Evolutionary conservation across 2,329 filamentous ascomycete genomes (phyloP).

Genomic region (Fusarium equiseti): DNA sequence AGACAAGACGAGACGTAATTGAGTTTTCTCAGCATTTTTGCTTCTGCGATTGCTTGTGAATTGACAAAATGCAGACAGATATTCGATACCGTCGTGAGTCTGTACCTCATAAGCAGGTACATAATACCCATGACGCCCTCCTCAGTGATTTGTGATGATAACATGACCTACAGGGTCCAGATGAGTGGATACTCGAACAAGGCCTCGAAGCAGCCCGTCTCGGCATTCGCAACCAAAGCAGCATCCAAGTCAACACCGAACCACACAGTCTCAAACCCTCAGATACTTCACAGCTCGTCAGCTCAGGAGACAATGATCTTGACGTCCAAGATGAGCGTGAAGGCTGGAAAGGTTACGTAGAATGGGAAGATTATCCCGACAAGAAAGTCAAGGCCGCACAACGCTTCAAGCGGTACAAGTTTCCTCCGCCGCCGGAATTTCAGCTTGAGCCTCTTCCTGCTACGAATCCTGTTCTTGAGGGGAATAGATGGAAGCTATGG

Average conservation of each 20-base stretch:
- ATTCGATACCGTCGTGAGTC: background rate
- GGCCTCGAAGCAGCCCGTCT: conserved; percentile 57
- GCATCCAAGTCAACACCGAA: conserved; percentile 3
- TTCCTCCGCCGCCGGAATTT: conserved; percentile 62
- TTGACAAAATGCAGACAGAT: background rate
- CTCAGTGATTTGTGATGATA: background rate
- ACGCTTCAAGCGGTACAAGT: conserved; percentile 53
- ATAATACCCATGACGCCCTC: no score
- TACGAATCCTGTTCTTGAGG: conserved; percentile 68
- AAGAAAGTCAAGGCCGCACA: conserved; percentile 71
- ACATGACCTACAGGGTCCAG: conserved; percentile 44
- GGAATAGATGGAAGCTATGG: conserved; percentile 69
- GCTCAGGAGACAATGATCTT: conserved; percentile 43
- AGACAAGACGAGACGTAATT: no score
- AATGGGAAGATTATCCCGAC: conserved; percentile 77
- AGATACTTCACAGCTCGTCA: background rate
- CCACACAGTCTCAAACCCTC: background rate
- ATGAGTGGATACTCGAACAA: conserved; percentile 68
- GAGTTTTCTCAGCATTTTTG: no score
- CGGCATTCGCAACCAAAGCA: conserved; percentile 21
- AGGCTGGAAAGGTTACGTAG: conserved; percentile 66
- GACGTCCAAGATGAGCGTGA: conserved; percentile 46
- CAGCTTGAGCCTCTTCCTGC: conserved; percentile 66
- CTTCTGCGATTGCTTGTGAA: no score
- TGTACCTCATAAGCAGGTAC: background rate